Evolutionary conservation across 2,329 filamentous ascomycete genomes (phyloP).

Genomic region (Dactylellina cionopaga): DNA sequence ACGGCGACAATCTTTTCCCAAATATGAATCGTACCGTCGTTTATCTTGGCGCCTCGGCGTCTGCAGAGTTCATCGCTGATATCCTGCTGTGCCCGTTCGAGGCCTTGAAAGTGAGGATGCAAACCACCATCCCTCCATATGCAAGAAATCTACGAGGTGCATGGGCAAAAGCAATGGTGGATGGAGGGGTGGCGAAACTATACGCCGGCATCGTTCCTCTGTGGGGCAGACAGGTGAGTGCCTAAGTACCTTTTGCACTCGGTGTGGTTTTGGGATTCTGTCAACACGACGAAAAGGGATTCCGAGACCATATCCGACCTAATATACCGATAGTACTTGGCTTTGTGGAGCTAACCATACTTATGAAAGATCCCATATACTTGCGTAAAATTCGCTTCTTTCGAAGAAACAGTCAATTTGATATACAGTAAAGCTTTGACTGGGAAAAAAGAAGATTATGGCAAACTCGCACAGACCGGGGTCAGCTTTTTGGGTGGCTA

Average conservation of each 20-base stretch:
- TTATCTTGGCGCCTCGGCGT: slow-evolving; percentile 80
- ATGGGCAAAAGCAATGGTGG: slow-evolving; percentile 47
- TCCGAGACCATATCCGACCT: too few species aligned
- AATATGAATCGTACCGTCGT: slow-evolving; percentile 75
- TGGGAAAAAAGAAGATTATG: slow-evolving; percentile 79
- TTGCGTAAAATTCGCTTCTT: slow-evolving; percentile 93
- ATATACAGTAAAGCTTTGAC: slow-evolving; percentile 79
- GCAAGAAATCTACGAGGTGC: slow-evolving; percentile 63
- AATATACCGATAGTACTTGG: too few species aligned
- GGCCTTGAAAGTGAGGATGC: slow-evolving; percentile 81
- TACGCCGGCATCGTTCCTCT: slow-evolving; percentile 92
- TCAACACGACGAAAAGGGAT: too few species aligned
- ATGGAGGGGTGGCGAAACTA: slow-evolving; percentile 63
- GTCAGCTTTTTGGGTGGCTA: slow-evolving; percentile 88
- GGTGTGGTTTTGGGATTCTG: too few species aligned
- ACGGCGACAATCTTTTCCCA: slow-evolving; percentile 40
- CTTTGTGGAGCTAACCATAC: too few species aligned
- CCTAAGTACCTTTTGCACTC: neutral
- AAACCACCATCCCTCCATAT: slow-evolving; percentile 83
- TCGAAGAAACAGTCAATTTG: slow-evolving; percentile 86
- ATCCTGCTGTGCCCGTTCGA: slow-evolving; percentile 86
- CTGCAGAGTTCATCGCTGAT: slow-evolving; percentile 81
- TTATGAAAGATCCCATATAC: slow-evolving; percentile 80
- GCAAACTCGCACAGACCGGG: slow-evolving; percentile 81
- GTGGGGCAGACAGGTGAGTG: slow-evolving; percentile 72